Percentiles rank a stretch among this genome's conserved stretches.
These are phyloP conservation scores for Mallotus nudiflorus DNA, from an alignment of 345 rosid genomes.

Conservation along the genomic window DNA sequence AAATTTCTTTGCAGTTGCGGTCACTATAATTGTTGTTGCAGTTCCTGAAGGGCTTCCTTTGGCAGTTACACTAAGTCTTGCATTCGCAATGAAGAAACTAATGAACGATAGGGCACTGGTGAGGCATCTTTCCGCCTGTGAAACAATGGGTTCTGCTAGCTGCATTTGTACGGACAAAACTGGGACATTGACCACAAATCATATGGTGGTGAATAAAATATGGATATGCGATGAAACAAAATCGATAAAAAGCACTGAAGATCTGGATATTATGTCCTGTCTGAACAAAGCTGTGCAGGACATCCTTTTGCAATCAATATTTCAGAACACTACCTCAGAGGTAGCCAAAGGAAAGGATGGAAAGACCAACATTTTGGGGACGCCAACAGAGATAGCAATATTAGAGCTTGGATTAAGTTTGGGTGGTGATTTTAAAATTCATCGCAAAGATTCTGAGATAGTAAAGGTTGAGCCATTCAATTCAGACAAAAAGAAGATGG, in stretches of 20 bases:
- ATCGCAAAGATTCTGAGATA: slow-evolving; percentile 52
- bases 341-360: slow-evolving; percentile 64
- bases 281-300: slow-evolving; percentile 37
- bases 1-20: slow-evolving; percentile 83
- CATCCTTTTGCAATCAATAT: slow-evolving; percentile 61
- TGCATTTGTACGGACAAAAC: slow-evolving; percentile 98
- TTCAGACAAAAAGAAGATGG: slow-evolving; percentile 74
- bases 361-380: slow-evolving; percentile 54
- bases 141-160: slow-evolving; percentile 94
- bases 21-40: slow-evolving; percentile 93
- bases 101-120: slow-evolving; percentile 89
- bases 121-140: slow-evolving; percentile 92
- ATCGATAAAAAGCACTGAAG: slow-evolving; percentile 17
- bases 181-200: slow-evolving; percentile 94
- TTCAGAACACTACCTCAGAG: slow-evolving; percentile 73
- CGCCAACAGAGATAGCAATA: slow-evolving; percentile 73
- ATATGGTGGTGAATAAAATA: slow-evolving; percentile 80
- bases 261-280: slow-evolving; percentile 31
- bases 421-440: slow-evolving; percentile 54
- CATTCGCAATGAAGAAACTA: slow-evolving; percentile 92
- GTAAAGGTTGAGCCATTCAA: slow-evolving; percentile 76
- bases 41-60: slow-evolving; percentile 97
- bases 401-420: slow-evolving; percentile 64
- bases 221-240: slow-evolving; percentile 58
- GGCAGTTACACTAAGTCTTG: slow-evolving; percentile 94